Evolutionary conservation across 768 basidiomycete species (phyloP).

Genomic region (Podaxis mareebaensis): DNA sequence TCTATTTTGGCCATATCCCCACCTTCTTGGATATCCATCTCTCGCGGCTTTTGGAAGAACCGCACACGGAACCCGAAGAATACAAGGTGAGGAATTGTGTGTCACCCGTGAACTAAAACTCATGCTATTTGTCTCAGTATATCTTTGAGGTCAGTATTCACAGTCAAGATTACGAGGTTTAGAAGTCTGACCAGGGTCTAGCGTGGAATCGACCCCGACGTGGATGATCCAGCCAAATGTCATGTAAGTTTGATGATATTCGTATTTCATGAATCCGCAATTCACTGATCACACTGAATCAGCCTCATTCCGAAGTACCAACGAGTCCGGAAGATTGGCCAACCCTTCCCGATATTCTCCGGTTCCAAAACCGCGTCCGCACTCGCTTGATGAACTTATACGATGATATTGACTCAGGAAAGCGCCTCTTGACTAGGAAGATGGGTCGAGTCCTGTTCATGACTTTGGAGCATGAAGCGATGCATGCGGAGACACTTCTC

Average conservation of each 20-base stretch:
- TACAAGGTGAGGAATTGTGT: constrained; percentile 54
- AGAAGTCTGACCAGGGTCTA: constrained; percentile 28
- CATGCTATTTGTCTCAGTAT: constrained; percentile 37
- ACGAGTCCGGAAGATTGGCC: constrained; percentile 86
- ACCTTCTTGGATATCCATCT: constrained; percentile 91
- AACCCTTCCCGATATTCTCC: constrained; percentile 60
- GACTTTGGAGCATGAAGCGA: constrained; percentile 87
- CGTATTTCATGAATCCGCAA: background rate
- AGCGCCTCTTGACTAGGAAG: constrained; percentile 57
- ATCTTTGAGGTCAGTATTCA: constrained; percentile 65
- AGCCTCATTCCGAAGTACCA: constrained; percentile 93
- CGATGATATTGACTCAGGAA: constrained; percentile 57
- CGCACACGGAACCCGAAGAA: constrained; percentile 79
- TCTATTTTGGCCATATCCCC: constrained; percentile 94
- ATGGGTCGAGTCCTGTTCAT: constrained; percentile 84
- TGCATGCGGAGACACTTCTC: constrained; percentile 90
- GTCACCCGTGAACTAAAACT: background rate
- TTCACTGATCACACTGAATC: background rate
- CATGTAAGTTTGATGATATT: constrained; percentile 55
- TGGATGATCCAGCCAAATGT: constrained; percentile 84
- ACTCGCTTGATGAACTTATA: constrained; percentile 73
- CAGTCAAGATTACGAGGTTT: background rate
- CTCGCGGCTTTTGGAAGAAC: constrained; percentile 70
- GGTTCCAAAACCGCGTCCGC: constrained; percentile 79
- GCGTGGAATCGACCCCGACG: constrained; percentile 95